phyloP scores from a whole-genome alignment of 345 rosid genomes.

The Citrus unshiu region DNA sequence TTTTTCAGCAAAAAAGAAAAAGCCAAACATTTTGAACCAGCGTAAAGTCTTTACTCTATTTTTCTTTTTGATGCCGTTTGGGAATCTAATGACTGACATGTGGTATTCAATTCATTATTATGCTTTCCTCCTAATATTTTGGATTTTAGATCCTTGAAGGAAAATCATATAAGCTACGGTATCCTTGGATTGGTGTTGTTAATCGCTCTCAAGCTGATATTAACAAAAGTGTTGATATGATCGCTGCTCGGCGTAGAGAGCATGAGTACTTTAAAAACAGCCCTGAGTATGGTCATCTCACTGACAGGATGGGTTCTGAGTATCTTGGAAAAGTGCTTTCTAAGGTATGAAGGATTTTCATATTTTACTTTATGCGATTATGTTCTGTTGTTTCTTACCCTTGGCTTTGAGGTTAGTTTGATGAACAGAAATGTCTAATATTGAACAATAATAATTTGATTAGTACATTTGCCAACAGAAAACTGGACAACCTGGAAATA shows the following conservation, averaged over 20 bases:
- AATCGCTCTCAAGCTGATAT: constrained; percentile 99
- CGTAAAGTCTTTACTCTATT: not conserved
- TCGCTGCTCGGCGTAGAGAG: constrained; percentile 95
- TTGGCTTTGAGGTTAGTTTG: not conserved
- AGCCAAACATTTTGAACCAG: not conserved
- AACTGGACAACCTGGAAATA: not conserved
- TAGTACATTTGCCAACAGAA: not conserved
- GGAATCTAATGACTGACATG: not conserved
- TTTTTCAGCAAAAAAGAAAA: not conserved
- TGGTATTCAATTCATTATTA: constrained; percentile 3
- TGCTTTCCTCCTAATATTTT: constrained; percentile 14
- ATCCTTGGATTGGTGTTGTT: constrained; percentile 95
- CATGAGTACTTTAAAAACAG: constrained; percentile 65
- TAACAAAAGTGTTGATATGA: constrained; percentile 96
- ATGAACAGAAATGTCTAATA: not conserved
- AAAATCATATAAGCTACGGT: constrained; percentile 77
- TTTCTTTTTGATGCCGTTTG: not conserved
- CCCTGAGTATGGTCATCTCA: constrained; percentile 72
- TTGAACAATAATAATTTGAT: not conserved
- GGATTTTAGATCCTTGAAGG: constrained; percentile 81
- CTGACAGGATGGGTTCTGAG: constrained; percentile 88
- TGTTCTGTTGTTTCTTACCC: not conserved
- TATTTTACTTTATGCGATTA: not conserved
- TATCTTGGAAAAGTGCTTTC: constrained; percentile 89
- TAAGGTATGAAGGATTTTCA: constrained; percentile 49